Base-by-base conservation (phyloP, 2,329 filamentous ascomycete genomes). In the Botryosphaeria dothidea region DNA sequence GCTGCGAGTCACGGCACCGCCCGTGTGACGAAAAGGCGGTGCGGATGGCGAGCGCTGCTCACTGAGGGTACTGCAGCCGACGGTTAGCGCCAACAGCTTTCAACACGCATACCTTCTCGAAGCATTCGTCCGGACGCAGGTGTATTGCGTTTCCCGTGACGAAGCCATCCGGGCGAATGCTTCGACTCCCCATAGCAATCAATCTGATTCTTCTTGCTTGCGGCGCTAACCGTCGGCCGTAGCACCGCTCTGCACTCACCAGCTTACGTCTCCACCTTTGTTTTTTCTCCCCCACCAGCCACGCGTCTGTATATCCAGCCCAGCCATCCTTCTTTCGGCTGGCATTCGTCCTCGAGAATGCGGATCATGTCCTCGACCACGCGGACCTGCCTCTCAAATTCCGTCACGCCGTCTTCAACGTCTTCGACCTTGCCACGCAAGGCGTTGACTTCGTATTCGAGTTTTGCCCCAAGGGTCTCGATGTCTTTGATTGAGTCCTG, bases 361-460 rank as follows among this genome's bases (percentile, higher is more conserved):
- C 85, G 67, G 0, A 80, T 77, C 60, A 78, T 71, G 15, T 74
- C 74, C 67, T 83, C 82, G 4, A 82, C 77, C 64, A 72, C 71
- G 31, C 51, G 68, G 4, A 82, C 78, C 75, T 93, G 90, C 56
- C 86, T 84, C 76, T 93, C 91, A 75, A 96, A 96, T 67, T 93
- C 90, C 11, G 80, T 81, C 0, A 96, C 87, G 0, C 91, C 91
- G 67, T 92, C 90, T 73, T 97, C 93, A 8, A 97, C 91, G 73
- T 98, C 94, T 71, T 91, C 85, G 9, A 97, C 90, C 71, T 92
- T 92, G 54, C 89, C 88, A 56, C 88, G 84, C n/a, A 98, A 81
- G 17, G 88, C 88, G 66, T 90, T 87, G 67, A 97, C 89, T 80
- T 97, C 94, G 77, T 98, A 98, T 72, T 98, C 93, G 64, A 98